Evolutionary conservation across 495 filamentous ascomycete species (phyloP).

Genomic region (Trichoderma reesei): DNA sequence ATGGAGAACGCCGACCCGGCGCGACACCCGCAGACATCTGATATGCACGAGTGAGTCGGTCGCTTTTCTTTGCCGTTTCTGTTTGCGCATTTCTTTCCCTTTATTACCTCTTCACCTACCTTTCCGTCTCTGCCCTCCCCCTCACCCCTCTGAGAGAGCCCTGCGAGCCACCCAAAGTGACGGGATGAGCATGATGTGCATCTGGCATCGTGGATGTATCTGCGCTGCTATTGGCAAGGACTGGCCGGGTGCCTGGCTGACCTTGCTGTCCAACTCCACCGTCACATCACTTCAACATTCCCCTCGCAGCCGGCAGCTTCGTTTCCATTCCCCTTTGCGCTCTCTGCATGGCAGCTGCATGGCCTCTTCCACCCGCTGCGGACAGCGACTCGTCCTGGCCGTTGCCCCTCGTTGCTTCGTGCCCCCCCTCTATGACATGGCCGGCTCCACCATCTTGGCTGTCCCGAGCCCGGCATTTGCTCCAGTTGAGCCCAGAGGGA

Average conservation of each 20-base stretch:
- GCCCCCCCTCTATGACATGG: background rate
- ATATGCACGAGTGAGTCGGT: background rate
- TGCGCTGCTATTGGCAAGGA: background rate
- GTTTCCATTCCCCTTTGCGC: background rate
- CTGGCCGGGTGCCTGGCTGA: background rate
- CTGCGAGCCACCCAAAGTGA: background rate
- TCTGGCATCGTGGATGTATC: background rate
- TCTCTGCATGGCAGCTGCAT: background rate
- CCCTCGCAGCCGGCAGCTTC: background rate
- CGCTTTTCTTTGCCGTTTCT: background rate
- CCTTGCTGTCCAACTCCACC: conserved; percentile 4
- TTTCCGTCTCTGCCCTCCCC: background rate
- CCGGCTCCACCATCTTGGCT: background rate
- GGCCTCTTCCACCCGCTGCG: background rate
- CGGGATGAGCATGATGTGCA: background rate
- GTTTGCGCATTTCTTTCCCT: background rate
- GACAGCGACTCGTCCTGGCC: background rate
- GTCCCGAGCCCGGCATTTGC: background rate
- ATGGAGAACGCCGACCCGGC: conserved; percentile 34
- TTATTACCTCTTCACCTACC: background rate
- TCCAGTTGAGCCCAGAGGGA: background rate
- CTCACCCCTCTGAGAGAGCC: background rate
- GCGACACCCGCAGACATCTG: background rate
- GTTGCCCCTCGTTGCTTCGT: background rate
- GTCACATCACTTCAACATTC: background rate